Percentiles rank a stretch among this genome's conserved stretches.
Evolutionary conservation across 148 eudicot species (phyloP).

Genomic region (Amaranthus cruentus): DNA sequence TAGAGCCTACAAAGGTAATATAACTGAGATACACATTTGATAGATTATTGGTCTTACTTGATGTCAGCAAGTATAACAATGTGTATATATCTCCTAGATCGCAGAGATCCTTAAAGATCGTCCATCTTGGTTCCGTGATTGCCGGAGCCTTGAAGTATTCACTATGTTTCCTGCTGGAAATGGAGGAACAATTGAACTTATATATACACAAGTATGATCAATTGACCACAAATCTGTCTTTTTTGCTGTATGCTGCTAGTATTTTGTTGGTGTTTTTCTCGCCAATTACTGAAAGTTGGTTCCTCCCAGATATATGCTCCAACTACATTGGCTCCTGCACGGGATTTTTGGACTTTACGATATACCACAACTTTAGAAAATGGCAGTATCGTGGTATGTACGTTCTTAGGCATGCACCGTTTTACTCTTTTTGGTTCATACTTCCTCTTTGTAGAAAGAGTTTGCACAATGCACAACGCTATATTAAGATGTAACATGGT

Average conservation of each 20-base stretch:
- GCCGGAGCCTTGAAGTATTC: slow-evolving; percentile 81
- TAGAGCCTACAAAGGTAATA: slow-evolving; percentile 84
- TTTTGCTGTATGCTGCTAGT: background rate
- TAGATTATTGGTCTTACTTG: background rate
- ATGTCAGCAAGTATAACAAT: slow-evolving; percentile 28
- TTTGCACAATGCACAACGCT: too few species aligned
- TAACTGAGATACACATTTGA: background rate
- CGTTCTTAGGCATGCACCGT: background rate
- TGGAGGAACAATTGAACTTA: slow-evolving; percentile 91
- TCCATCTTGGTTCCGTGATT: slow-evolving; percentile 88
- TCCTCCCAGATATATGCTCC: slow-evolving; percentile 76
- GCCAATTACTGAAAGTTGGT: slow-evolving; percentile 10
- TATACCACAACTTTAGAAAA: slow-evolving; percentile 86
- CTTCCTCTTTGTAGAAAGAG: too few species aligned
- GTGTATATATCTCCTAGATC: slow-evolving; percentile 39
- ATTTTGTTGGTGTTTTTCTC: background rate
- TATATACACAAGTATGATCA: slow-evolving; percentile 66
- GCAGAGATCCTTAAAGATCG: slow-evolving; percentile 98
- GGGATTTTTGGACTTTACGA: slow-evolving; percentile 92
- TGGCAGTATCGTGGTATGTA: slow-evolving; percentile 88
- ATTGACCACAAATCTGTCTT: background rate
- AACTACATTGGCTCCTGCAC: slow-evolving; percentile 91
- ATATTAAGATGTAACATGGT: too few species aligned
- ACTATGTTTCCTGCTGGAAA: slow-evolving; percentile 81
- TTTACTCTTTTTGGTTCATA: background rate